These are phyloP conservation scores for Plantago major DNA, from an alignment of 257 asterid genomes.

Conservation along the genomic window DNA sequence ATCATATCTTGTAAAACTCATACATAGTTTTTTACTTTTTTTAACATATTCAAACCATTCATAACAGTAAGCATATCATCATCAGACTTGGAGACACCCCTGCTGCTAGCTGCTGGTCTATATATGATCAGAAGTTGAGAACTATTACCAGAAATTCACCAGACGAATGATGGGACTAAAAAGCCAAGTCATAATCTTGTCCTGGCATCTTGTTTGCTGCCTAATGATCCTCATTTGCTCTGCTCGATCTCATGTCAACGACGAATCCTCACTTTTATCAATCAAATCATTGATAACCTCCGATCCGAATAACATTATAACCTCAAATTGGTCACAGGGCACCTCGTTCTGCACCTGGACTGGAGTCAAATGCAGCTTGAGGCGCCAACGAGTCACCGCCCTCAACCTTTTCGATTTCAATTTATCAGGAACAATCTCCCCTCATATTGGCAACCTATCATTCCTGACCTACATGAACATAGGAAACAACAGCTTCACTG, in stretches of 20 bases:
- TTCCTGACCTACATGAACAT: slow-evolving; percentile 10
- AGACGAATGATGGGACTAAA: too few species aligned
- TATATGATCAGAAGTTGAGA: too few species aligned
- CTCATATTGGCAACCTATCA: slow-evolving; percentile 7
- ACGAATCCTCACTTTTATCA: slow-evolving; percentile 17
- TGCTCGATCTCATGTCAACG: slow-evolving; percentile 1
- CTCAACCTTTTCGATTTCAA: slow-evolving; percentile 6
- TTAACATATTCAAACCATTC: too few species aligned
- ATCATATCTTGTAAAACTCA: too few species aligned
- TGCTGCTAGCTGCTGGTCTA: too few species aligned
- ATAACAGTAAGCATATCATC: too few species aligned
- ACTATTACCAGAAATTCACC: too few species aligned
- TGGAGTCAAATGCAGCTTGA: slow-evolving; percentile 14
- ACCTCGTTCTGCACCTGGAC: slow-evolving; percentile 17
- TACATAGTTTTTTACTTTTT: too few species aligned
- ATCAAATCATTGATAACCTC: slow-evolving; percentile 3
- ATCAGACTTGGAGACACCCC: too few species aligned
- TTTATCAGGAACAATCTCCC: background rate
- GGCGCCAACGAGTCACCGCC: background rate
- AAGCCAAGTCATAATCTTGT: too few species aligned
- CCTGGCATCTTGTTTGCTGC: too few species aligned
- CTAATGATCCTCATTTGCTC: too few species aligned
- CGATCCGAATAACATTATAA: background rate
- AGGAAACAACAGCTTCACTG: slow-evolving; percentile 11
- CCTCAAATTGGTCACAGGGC: slow-evolving; percentile 12